Base-by-base conservation (phyloP, 768 basidiomycete species). In the Rhizopogon roseolus region DNA sequence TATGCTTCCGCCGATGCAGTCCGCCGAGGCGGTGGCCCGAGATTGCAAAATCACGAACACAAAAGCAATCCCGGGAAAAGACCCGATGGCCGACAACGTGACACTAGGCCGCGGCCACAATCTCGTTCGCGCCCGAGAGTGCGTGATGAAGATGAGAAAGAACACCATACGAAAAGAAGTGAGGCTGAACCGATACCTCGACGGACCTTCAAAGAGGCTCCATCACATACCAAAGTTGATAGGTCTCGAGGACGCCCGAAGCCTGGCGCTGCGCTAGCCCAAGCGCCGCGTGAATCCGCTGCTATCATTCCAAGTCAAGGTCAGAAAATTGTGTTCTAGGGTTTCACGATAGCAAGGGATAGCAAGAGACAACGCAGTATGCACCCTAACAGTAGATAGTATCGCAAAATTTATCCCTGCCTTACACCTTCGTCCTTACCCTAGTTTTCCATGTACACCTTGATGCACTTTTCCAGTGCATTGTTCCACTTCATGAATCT, bases 1-100 rank as follows among this genome's bases (percentile, higher is more conserved):
- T 95, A 86, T 59, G 93, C 93, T n/a, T 85, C 88, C 38, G 77
- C 87, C 7, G 92, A 94, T 13, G 93, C 93, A 6, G 90, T 94
- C 36, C 83, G 90, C 17, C 81, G 93, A 4, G 90, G 93, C n/a
- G 85, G 83, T 9, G 60, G 63, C 37, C 56, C 60, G 50, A 61
- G 56, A 55, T 37, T 53, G 54, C 17, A 59, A 52, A 52, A 59
- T 57, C 55, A 65, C 61, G 65, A 64, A 41, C 62, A 41, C 16
- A 40, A 56, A 36, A 14, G 45, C 19, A 14, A 14, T 34, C 32
- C 45, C 19, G 37, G 49, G 29, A 52, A 63, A 49, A 17, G 53
- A 51, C 42, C 57, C 44, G 56, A 49, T 48, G 52, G 19, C 17
- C 28, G 50, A 16, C 54, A 54, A 53, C 58, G 44, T 16, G 54